These are phyloP conservation scores for Purpureocillium takamizusanense DNA, from an alignment of 2,329 filamentous ascomycete species.

Conservation along the genomic window DNA sequence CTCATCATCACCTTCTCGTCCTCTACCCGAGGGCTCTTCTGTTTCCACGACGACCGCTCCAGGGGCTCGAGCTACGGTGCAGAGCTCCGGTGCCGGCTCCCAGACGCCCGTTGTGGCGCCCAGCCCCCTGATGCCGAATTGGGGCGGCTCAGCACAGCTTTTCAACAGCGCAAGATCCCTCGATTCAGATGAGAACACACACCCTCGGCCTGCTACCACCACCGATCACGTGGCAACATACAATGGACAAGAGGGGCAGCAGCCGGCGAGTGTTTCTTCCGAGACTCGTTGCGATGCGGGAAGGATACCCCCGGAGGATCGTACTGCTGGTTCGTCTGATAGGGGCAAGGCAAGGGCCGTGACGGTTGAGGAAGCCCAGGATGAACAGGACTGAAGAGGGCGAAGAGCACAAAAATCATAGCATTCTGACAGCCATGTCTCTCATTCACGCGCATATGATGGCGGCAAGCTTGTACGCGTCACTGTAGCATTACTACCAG, in stretches of 20 bases:
- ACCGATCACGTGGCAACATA: constrained; percentile 4
- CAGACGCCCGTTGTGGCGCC: constrained; percentile 33
- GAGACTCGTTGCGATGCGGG: not conserved
- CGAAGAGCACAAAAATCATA: not conserved
- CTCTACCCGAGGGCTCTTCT: not conserved
- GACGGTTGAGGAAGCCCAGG: constrained; percentile 35
- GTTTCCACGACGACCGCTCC: not conserved
- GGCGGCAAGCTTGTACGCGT: no score
- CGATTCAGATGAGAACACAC: constrained; percentile 11
- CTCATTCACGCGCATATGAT: no score
- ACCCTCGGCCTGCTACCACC: constrained; percentile 2
- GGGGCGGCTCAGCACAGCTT: constrained; percentile 41
- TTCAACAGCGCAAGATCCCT: constrained; percentile 26
- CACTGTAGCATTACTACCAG: no score
- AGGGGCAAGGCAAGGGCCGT: constrained; percentile 37
- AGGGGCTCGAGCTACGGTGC: not conserved
- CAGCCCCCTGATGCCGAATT: constrained; percentile 38
- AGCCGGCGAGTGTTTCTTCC: constrained; percentile 3
- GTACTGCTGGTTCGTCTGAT: constrained; percentile 1
- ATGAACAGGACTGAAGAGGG: constrained; percentile 21
- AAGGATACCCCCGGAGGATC: not conserved
- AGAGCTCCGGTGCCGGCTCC: constrained; percentile 6
- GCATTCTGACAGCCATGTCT: no score
- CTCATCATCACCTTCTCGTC: no score
- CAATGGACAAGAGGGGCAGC: constrained; percentile 6